These are phyloP conservation scores for Grosmannia penicillata DNA, from an alignment of 2,329 filamentous ascomycete genomes.

Conservation along the genomic window DNA sequence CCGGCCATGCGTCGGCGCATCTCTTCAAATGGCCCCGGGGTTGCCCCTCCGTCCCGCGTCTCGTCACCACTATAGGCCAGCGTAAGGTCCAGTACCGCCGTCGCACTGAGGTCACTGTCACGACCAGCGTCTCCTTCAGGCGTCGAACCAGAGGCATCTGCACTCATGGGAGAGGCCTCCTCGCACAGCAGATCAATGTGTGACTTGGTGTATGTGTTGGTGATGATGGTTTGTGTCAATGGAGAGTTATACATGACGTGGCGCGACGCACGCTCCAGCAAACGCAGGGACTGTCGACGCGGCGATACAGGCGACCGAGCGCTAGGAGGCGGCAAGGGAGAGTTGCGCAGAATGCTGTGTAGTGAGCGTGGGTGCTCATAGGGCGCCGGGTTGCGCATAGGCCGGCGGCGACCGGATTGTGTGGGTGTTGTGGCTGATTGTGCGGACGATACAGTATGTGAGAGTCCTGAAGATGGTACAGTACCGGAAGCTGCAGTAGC, in stretches of 20 bases:
- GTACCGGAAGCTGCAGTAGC: neutral
- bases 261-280: slow-evolving; percentile 38
- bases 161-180: slow-evolving; percentile 40
- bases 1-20: slow-evolving; percentile 43
- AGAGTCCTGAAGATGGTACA: neutral
- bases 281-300: slow-evolving; percentile 35
- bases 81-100: slow-evolving; percentile 27
- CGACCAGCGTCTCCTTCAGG: no score
- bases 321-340: slow-evolving; percentile 40
- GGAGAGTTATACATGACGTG: slow-evolving; percentile 49
- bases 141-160: no score
- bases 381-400: slow-evolving; percentile 23
- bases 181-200: slow-evolving; percentile 49
- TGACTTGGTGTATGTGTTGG: slow-evolving; percentile 44
- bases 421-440: slow-evolving; percentile 20
- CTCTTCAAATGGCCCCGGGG: slow-evolving; percentile 48
- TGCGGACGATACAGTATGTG: neutral
- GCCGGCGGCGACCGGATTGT: slow-evolving; percentile 20
- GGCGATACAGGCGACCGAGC: slow-evolving; percentile 36
- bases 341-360: slow-evolving; percentile 52
- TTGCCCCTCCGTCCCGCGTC: slow-evolving; percentile 45
- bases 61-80: slow-evolving; percentile 38
- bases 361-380: slow-evolving; percentile 44
- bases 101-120: neutral
- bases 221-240: slow-evolving; percentile 48